phyloP scores from a whole-genome alignment of 345 rosid genomes.

The Trapa incisa region DNA sequence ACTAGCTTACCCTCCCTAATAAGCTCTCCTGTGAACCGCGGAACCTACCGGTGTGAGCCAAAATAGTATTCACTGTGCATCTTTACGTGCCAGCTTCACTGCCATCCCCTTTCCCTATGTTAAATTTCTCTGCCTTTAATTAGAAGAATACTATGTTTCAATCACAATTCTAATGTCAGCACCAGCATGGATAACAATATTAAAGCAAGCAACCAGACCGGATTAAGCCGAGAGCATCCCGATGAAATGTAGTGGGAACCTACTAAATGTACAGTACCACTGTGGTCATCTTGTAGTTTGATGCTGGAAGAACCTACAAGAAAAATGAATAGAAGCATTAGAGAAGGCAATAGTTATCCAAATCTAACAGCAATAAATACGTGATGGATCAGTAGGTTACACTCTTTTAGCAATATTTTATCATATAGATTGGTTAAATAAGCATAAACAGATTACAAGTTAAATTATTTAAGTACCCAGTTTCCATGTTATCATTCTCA shows the following conservation, averaged over 20 bases:
- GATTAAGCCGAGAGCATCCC: slow-evolving; percentile 22
- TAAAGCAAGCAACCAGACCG: slow-evolving; percentile 10
- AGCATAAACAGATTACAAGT: not conserved
- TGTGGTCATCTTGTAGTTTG: slow-evolving; percentile 73
- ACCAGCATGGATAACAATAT: slow-evolving; percentile 5
- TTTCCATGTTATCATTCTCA: too few relatives aligned
- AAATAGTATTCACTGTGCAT: not conserved
- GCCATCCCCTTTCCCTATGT: not conserved
- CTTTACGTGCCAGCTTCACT: not conserved
- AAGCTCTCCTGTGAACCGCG: not conserved
- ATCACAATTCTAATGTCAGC: slow-evolving; percentile 2
- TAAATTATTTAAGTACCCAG: too few relatives aligned
- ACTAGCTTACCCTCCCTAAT: not conserved
- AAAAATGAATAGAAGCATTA: slow-evolving; percentile 5
- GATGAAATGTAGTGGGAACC: slow-evolving; percentile 63
- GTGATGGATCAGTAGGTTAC: not conserved
- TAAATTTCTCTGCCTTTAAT: not conserved
- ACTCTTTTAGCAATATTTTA: not conserved
- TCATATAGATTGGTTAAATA: not conserved
- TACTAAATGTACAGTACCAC: slow-evolving; percentile 83
- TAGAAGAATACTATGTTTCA: not conserved
- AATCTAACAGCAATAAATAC: not conserved
- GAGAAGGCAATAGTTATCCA: not conserved
- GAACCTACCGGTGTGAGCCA: not conserved
- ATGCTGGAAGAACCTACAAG: slow-evolving; percentile 88